Percentiles rank a stretch among this genome's conserved stretches.
phyloP scores from a whole-genome alignment of 2,329 filamentous ascomycete species.

The Penicillium psychrosexuale region DNA sequence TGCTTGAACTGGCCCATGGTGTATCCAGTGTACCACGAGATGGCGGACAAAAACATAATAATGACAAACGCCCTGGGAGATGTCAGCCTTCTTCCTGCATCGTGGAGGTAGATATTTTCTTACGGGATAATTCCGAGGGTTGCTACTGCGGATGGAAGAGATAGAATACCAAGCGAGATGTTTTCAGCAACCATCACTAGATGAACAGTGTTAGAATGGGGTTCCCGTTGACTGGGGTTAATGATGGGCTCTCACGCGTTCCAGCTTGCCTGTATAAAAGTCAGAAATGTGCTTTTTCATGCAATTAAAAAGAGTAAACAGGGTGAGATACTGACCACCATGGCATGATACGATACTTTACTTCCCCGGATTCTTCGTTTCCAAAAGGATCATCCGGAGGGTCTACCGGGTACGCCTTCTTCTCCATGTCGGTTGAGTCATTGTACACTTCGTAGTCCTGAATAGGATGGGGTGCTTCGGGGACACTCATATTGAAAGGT shows the following conservation, averaged over 20 bases:
- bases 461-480: slow-evolving; percentile 8
- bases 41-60: slow-evolving; percentile 50
- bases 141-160: slow-evolving; percentile 53
- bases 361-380: slow-evolving; percentile 37
- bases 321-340: slow-evolving; percentile 36
- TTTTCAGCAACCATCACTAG: slow-evolving; percentile 57
- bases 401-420: slow-evolving; percentile 13
- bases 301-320: not conserved
- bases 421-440: slow-evolving; percentile 18
- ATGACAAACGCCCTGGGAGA: slow-evolving; percentile 44
- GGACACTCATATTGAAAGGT: slow-evolving; percentile 13
- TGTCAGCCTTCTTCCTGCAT: slow-evolving; percentile 1
- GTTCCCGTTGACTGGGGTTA: not conserved
- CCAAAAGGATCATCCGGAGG: slow-evolving; percentile 34
- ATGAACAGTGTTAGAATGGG: not conserved
- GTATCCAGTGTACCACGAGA: slow-evolving; percentile 58
- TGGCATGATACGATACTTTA: slow-evolving; percentile 50
- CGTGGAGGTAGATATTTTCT: slow-evolving; percentile 10
- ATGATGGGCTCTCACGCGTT: slow-evolving; percentile 31
- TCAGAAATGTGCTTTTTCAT: not conserved
- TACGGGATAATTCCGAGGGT: slow-evolving; percentile 52
- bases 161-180: slow-evolving; percentile 55
- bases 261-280: slow-evolving; percentile 36
- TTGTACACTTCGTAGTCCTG: slow-evolving; percentile 17
- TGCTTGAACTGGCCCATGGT: slow-evolving; percentile 57